Percentiles rank a stretch among this genome's conserved stretches.
These are phyloP conservation scores for Chenopodium quinoa DNA, from an alignment of 148 eudicot genomes.

Conservation along the genomic window DNA sequence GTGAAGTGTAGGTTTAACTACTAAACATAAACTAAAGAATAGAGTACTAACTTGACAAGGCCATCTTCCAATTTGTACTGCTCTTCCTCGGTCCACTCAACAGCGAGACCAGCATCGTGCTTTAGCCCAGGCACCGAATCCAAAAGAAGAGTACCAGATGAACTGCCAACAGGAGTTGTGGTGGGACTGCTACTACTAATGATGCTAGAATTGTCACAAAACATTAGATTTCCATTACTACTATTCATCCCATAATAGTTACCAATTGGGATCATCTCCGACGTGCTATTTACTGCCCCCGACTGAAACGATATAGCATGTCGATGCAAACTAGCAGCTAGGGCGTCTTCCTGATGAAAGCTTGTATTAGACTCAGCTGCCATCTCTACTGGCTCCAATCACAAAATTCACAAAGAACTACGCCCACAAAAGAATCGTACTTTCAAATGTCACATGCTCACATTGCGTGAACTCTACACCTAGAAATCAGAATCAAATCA, in stretches of 20 bases:
- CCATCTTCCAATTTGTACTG: conserved; percentile 79
- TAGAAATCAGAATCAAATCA: conserved; percentile 25
- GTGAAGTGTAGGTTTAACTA: conserved; percentile 11
- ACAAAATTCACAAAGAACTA: conserved; percentile 13
- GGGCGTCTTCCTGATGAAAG: conserved; percentile 50
- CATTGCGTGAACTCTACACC: conserved; percentile 30
- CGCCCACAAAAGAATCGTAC: conserved; percentile 6
- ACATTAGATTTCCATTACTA: conserved; percentile 41
- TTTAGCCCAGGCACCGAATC: conserved; percentile 78
- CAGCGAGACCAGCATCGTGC: conserved; percentile 71
- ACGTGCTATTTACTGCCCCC: conserved; percentile 51
- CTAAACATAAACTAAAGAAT: conserved; percentile 22
- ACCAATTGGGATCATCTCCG: conserved; percentile 53
- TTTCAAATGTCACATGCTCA: conserved; percentile 23
- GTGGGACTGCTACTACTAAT: conserved; percentile 32
- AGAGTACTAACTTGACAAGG: conserved; percentile 67
- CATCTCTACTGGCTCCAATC: conserved; percentile 31
- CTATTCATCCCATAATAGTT: conserved; percentile 46
- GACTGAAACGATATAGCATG: conserved; percentile 59
- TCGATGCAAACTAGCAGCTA: conserved; percentile 46
- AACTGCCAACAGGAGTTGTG: conserved; percentile 38
- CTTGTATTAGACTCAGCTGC: conserved; percentile 60
- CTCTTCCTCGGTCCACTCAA: conserved; percentile 83
- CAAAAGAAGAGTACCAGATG: conserved; percentile 48
- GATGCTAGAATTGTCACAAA: conserved; percentile 50